phyloP scores from a whole-genome alignment of 495 filamentous ascomycete genomes.

The Lophiostoma macrostomum region DNA sequence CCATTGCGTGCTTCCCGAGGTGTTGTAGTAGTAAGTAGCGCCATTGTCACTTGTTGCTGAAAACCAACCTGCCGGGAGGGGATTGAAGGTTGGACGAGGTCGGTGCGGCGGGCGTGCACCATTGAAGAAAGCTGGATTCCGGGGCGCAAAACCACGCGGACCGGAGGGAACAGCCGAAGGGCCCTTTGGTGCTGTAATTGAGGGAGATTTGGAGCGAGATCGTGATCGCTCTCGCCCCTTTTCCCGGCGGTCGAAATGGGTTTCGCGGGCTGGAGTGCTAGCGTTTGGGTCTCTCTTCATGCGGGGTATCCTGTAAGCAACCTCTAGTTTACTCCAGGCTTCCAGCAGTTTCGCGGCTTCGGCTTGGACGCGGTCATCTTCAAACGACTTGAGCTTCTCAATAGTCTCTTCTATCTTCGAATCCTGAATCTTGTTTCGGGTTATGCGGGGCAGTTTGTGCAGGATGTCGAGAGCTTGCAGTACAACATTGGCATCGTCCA shows the following conservation, averaged over 20 bases:
- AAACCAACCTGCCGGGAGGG: slow-evolving; percentile 79
- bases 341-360: slow-evolving; percentile 71
- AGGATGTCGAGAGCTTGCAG: slow-evolving; percentile 89
- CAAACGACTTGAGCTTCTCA: slow-evolving; percentile 61
- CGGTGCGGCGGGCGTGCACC: slow-evolving; percentile 52
- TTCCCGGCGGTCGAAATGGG: slow-evolving; percentile 57
- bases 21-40: slow-evolving; percentile 75
- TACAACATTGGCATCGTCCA: slow-evolving; percentile 82
- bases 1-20: slow-evolving; percentile 75
- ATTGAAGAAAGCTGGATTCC: slow-evolving; percentile 61
- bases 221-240: slow-evolving; percentile 45
- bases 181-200: slow-evolving; percentile 38
- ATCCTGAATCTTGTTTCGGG: slow-evolving; percentile 94
- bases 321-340: slow-evolving; percentile 82
- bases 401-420: slow-evolving; percentile 92
- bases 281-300: slow-evolving; percentile 61
- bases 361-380: slow-evolving; percentile 70
- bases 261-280: slow-evolving; percentile 54
- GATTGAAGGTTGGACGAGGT: slow-evolving; percentile 53
- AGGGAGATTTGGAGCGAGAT: slow-evolving; percentile 53
- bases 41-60: slow-evolving; percentile 63
- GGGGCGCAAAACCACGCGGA: slow-evolving; percentile 59
- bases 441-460: slow-evolving; percentile 82
- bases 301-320: slow-evolving; percentile 93
- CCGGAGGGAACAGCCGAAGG: slow-evolving; percentile 61